Evolutionary conservation across 1,139 yeast genomes (phyloP).

Genomic region (Kodamaea sp.): DNA sequence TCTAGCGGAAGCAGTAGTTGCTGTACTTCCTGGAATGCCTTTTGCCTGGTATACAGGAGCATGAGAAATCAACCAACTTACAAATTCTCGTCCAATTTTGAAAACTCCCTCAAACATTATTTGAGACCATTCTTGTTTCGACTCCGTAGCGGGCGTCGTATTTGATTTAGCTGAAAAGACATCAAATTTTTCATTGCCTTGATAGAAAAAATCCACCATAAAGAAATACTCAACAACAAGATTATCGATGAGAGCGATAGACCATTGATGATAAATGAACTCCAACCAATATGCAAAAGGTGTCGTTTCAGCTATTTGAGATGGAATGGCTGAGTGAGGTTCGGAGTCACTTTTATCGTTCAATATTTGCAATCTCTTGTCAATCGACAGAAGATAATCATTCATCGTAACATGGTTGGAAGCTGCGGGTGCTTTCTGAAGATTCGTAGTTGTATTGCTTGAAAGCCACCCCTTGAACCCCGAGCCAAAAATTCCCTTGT

Average conservation of each 20-base stretch:
- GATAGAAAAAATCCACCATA: conserved; percentile 67
- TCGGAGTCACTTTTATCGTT: conserved; percentile 24
- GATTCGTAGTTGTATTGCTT: conserved; percentile 5
- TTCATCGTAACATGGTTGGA: conserved; percentile 24
- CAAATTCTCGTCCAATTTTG: conserved; percentile 45
- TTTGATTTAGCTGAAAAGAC: conserved; percentile 8
- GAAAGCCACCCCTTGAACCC: conserved; percentile 33
- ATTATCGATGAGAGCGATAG: conserved; percentile 74
- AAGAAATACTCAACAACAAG: conserved; percentile 77
- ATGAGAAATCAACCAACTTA: conserved; percentile 37
- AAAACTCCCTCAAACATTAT: conserved; percentile 51
- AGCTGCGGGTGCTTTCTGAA: conserved; percentile 7
- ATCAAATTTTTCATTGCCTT: conserved; percentile 44
- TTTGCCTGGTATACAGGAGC: conserved; percentile 18
- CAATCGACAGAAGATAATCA: conserved; percentile 57
- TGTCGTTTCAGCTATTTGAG: conserved; percentile 82
- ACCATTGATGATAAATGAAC: conserved; percentile 70
- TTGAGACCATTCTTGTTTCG: conserved; percentile 52
- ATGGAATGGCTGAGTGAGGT: conserved; percentile 69
- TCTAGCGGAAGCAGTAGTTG: conserved; percentile 21
- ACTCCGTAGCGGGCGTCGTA: conserved; percentile 31
- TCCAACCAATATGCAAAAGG: conserved; percentile 70
- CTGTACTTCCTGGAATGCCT: conserved; percentile 14
- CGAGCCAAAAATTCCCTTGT: conserved; percentile 26
- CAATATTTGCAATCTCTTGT: conserved; percentile 56